These are phyloP conservation scores for Tothia fuscella DNA, from an alignment of 2,329 filamentous ascomycete species.

Conservation along the genomic window DNA sequence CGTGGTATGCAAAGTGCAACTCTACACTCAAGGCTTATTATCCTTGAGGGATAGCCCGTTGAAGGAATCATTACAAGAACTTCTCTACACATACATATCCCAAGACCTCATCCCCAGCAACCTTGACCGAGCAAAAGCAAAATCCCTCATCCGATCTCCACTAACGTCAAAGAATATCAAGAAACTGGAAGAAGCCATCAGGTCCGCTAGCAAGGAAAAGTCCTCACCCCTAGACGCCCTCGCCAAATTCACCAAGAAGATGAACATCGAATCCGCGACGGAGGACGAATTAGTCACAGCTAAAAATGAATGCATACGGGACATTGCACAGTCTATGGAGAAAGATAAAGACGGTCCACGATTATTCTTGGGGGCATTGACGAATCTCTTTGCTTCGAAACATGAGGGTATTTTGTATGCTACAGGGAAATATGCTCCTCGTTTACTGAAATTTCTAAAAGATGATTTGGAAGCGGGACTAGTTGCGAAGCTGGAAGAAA, in stretches of 20 bases:
- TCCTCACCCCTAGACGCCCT: neutral
- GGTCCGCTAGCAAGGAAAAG: constrained; percentile 9
- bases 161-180: constrained; percentile 21
- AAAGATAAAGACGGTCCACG: constrained; percentile 25
- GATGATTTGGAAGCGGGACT: constrained; percentile 14
- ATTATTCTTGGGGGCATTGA: constrained; percentile 25
- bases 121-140: constrained; percentile 20
- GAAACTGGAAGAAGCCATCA: constrained; percentile 19
- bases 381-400: constrained; percentile 22
- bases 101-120: constrained; percentile 25
- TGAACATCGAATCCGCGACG: constrained; percentile 15
- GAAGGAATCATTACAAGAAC: constrained; percentile 21
- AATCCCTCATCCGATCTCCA: constrained; percentile 21
- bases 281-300: constrained; percentile 11
- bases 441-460: constrained; percentile 26
- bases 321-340: constrained; percentile 23
- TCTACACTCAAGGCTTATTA: constrained; percentile 19
- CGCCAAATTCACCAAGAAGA: constrained; percentile 21
- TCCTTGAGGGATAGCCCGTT: constrained; percentile 18
- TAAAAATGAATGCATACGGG: constrained; percentile 20
- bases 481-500: constrained; percentile 22
- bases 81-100: constrained; percentile 20
- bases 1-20: constrained; percentile 17
- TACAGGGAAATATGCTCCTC: constrained; percentile 29
- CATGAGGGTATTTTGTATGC: constrained; percentile 26